phyloP scores from a whole-genome alignment of 305 asterid species.

The Rubia peregrina region DNA sequence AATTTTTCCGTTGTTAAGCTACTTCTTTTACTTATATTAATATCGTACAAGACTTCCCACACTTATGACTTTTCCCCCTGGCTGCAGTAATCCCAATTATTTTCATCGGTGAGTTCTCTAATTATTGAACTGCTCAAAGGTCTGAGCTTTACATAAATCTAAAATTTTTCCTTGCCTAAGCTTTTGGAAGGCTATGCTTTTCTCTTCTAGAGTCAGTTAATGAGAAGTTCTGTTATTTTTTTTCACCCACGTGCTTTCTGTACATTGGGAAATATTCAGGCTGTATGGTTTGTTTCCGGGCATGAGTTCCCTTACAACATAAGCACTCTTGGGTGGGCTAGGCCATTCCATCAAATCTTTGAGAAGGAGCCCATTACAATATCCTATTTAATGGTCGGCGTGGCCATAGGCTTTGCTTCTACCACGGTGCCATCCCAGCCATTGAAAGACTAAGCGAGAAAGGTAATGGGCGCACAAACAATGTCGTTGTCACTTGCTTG shows the following conservation, averaged over 20 bases:
- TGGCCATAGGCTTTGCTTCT: too few relatives aligned
- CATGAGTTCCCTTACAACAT: too few relatives aligned
- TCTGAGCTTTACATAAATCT: background rate
- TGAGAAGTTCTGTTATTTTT: background rate
- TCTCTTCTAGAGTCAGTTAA: constrained; percentile 4
- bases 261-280: background rate
- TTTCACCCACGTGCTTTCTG: background rate
- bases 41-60: constrained; percentile 65
- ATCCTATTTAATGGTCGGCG: too few relatives aligned
- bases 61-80: constrained; percentile 71
- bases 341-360: too few relatives aligned
- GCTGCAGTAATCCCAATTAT: constrained; percentile 74
- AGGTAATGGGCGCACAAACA: too few relatives aligned
- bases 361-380: too few relatives aligned
- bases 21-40: constrained; percentile 3
- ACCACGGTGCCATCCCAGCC: too few relatives aligned
- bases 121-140: constrained; percentile 10
- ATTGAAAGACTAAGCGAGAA: too few relatives aligned
- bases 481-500: too few relatives aligned
- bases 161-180: background rate
- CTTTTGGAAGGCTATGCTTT: background rate
- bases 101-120: constrained; percentile 50
- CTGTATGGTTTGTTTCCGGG: too few relatives aligned
- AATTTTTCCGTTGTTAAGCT: background rate
- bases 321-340: too few relatives aligned